Evolutionary conservation across 2,329 filamentous ascomycete species (phyloP).

Genomic region (Penicillium digitatum): DNA sequence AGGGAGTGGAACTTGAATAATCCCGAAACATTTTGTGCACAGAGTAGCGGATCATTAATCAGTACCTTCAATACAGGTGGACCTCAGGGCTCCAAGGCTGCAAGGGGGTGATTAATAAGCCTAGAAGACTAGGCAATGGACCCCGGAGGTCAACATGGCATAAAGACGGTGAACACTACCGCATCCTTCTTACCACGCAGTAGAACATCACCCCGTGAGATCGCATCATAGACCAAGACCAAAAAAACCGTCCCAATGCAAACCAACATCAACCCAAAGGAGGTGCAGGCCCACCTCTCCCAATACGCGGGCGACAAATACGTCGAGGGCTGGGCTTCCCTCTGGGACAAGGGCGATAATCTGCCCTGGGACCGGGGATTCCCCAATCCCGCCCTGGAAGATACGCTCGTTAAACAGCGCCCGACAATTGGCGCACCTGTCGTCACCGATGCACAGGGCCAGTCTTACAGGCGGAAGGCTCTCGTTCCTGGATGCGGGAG

Average conservation of each 20-base stretch:
- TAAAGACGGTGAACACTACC: constrained; percentile 14
- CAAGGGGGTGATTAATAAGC: constrained; percentile 26
- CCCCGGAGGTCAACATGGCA: background rate
- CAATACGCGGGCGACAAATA: constrained; percentile 42
- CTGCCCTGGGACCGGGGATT: constrained; percentile 58
- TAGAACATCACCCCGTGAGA: background rate
- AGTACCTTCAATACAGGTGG: background rate
- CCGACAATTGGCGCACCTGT: constrained; percentile 38
- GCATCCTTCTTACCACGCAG: background rate
- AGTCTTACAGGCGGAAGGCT: constrained; percentile 49
- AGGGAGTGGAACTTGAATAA: background rate
- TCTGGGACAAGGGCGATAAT: constrained; percentile 53
- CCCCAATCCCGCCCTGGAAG: constrained; percentile 57
- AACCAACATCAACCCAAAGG: constrained; percentile 18
- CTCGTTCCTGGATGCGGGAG: constrained; percentile 78
- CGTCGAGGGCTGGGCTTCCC: constrained; percentile 50
- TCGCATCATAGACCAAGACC: background rate
- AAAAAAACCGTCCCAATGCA: constrained; percentile 13
- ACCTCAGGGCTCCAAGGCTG: constrained; percentile 1
- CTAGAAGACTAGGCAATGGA: background rate
- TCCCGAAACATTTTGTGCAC: background rate
- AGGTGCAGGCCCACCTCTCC: constrained; percentile 42
- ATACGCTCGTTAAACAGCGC: constrained; percentile 45
- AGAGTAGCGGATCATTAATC: background rate
- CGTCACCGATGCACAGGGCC: constrained; percentile 19